A percentile compares a stretch with the other conserved stretches of the same genome.
Evolutionary conservation across 192 early-diverging fungal genomes (phyloP).

Genomic region (Backusella luteola): DNA sequence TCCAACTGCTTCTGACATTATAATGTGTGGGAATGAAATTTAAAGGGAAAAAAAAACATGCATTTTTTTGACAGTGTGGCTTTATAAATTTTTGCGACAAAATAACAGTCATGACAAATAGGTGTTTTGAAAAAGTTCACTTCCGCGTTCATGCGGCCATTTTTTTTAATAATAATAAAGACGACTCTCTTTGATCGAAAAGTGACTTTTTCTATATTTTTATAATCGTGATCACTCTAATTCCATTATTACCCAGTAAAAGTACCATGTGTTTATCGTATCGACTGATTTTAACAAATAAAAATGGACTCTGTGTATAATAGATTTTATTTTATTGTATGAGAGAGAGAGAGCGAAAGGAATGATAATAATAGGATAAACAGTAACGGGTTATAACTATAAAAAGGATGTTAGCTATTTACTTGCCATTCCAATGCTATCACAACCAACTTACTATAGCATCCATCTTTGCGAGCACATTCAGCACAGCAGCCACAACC

Average conservation of each 20-base stretch:
- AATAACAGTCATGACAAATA: not conserved
- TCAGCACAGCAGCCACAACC: conserved; percentile 70
- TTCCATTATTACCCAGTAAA: too few relatives aligned
- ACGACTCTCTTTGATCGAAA: too few relatives aligned
- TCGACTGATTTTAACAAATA: too few relatives aligned
- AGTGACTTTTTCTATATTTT: too few relatives aligned
- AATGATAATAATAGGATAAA: too few relatives aligned
- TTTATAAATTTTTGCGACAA: not conserved
- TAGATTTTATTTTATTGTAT: too few relatives aligned
- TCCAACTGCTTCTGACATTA: conserved; percentile 32
- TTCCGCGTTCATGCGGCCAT: not conserved
- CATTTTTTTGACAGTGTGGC: not conserved
- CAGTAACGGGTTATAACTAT: not conserved
- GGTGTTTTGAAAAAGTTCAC: not conserved
- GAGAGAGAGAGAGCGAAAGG: too few relatives aligned
- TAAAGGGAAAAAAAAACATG: not conserved
- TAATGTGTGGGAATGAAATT: not conserved
- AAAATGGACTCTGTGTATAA: too few relatives aligned
- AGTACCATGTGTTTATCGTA: too few relatives aligned
- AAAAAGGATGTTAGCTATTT: not conserved
- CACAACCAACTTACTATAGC: conserved; percentile 50
- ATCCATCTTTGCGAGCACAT: conserved; percentile 88
- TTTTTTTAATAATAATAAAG: too few relatives aligned
- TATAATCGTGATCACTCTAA: too few relatives aligned
- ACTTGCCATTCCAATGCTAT: not conserved